These are phyloP conservation scores for Cystoisospora suis DNA, from an alignment of 169 alveolate genomes.

Conservation along the genomic window DNA sequence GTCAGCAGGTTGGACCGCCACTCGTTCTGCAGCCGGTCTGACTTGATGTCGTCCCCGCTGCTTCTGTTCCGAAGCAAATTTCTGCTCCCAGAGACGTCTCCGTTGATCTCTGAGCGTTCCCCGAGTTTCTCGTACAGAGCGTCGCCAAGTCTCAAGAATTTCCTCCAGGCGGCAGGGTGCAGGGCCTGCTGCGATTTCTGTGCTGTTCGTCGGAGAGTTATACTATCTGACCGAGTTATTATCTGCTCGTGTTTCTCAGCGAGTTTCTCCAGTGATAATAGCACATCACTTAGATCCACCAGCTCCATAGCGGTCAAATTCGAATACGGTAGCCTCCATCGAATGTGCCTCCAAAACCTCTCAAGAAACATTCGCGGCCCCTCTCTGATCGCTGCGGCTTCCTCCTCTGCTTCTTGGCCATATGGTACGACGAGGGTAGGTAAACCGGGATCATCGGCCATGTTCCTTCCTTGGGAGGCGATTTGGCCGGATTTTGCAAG, in stretches of 20 bases:
- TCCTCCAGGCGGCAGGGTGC: neutral
- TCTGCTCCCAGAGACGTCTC: too few species aligned
- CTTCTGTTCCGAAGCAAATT: too few species aligned
- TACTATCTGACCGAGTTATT: neutral
- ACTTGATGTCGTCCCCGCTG: too few species aligned
- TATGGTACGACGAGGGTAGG: too few species aligned
- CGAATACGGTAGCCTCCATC: neutral
- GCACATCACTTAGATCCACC: neutral
- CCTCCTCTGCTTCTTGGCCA: neutral
- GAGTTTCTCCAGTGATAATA: neutral
- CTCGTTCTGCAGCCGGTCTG: too few species aligned
- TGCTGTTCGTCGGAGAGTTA: neutral
- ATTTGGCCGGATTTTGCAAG: neutral
- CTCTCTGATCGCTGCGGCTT: neutral
- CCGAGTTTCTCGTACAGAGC: neutral
- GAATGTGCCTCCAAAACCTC: neutral
- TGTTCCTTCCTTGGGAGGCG: too few species aligned
- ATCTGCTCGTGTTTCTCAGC: neutral
- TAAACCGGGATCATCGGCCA: too few species aligned
- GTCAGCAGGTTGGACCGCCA: neutral
- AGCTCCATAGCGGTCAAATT: neutral
- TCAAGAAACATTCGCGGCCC: neutral
- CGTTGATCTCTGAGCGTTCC: neutral
- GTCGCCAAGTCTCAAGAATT: neutral
- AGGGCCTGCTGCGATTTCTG: neutral